These are phyloP conservation scores for Lagenaria siceraria DNA, from an alignment of 306 rosid genomes.

Conservation along the genomic window DNA sequence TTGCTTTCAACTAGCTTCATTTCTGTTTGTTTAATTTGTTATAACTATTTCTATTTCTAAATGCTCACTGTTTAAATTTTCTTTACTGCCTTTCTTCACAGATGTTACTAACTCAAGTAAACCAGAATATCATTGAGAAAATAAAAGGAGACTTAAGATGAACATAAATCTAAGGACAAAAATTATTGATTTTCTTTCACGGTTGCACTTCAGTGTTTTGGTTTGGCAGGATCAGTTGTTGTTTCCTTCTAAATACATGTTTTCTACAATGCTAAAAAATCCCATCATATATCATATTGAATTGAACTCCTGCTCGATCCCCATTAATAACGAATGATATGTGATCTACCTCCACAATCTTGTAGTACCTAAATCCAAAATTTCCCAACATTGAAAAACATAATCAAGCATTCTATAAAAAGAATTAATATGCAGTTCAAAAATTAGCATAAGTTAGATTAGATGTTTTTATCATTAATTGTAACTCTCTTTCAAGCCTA, in stretches of 20 bases:
- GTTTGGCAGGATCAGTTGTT: slow-evolving; percentile 46
- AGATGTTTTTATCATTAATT: background rate
- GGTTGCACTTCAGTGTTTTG: slow-evolving; percentile 6
- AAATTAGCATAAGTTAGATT: background rate
- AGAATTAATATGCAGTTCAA: background rate
- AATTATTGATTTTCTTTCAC: background rate
- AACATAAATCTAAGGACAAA: background rate
- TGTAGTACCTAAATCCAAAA: slow-evolving; percentile 69
- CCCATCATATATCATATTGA: slow-evolving; percentile 68
- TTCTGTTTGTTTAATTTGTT: background rate
- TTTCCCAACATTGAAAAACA: background rate
- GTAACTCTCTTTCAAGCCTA: background rate
- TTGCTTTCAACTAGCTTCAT: background rate
- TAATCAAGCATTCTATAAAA: background rate
- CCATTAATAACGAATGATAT: slow-evolving; percentile 58
- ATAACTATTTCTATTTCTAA: background rate
- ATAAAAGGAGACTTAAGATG: background rate
- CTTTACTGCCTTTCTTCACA: no score
- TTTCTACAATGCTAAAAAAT: slow-evolving; percentile 91
- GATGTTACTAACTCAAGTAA: background rate
- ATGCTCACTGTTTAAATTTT: background rate
- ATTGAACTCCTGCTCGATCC: slow-evolving; percentile 91
- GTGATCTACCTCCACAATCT: slow-evolving; percentile 83
- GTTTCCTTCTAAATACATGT: slow-evolving; percentile 56
- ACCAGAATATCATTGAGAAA: background rate